Evolutionary conservation across 345 rosid genomes (phyloP).

Genomic region (Bruguiera sexangula): DNA sequence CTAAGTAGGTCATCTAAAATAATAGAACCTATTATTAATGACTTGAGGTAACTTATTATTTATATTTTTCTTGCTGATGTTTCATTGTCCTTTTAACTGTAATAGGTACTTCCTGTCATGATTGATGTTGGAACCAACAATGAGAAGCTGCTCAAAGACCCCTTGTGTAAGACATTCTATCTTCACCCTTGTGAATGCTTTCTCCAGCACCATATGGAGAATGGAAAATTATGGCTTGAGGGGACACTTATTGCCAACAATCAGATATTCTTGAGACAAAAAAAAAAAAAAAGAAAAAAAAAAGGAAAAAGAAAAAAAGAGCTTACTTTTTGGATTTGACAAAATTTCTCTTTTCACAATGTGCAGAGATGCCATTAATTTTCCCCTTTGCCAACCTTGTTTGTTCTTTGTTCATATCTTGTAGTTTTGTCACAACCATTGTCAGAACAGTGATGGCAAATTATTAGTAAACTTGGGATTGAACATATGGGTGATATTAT

Average conservation of each 20-base stretch:
- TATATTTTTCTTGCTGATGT: conserved; percentile 2
- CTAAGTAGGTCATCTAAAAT: not conserved
- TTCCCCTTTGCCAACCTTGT: too few relatives aligned
- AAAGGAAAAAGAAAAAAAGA: too few relatives aligned
- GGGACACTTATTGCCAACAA: not conserved
- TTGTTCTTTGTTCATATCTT: too few relatives aligned
- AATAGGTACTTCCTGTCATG: conserved; percentile 96
- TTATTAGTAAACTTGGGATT: too few relatives aligned
- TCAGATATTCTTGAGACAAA: too few relatives aligned
- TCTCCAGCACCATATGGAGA: not conserved
- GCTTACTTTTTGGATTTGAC: too few relatives aligned
- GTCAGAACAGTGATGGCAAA: too few relatives aligned
- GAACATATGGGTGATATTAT: too few relatives aligned
- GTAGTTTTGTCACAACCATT: too few relatives aligned
- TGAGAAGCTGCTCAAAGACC: conserved; percentile 80
- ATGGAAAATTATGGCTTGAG: not conserved
- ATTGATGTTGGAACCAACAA: conserved; percentile 99
- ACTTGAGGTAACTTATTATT: not conserved
- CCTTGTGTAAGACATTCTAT: conserved; percentile 61
- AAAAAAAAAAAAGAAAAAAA: too few relatives aligned
- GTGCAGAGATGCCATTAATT: too few relatives aligned
- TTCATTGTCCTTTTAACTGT: conserved; percentile 12
- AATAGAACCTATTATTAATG: not conserved
- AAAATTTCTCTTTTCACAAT: too few relatives aligned
- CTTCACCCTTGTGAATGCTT: conserved; percentile 6